These are phyloP conservation scores for Fusarium verticillioides DNA, from an alignment of 2,329 filamentous ascomycete genomes.

Conservation along the genomic window DNA sequence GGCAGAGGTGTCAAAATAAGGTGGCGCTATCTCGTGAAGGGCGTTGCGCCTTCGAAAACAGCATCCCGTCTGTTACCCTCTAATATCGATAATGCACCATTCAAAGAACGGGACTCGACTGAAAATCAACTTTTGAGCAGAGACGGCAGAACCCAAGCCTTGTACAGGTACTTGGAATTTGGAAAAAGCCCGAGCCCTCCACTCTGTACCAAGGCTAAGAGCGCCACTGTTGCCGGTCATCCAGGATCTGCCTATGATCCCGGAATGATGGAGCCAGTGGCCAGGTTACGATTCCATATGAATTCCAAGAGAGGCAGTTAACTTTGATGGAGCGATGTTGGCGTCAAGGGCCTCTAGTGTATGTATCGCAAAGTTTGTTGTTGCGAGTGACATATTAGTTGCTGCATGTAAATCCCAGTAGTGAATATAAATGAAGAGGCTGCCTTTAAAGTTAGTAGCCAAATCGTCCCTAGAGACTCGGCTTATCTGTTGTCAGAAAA, in stretches of 20 bases:
- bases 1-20: neutral
- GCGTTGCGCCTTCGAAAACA: constrained; percentile 14
- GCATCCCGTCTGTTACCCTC: neutral
- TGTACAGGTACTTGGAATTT: neutral
- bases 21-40: constrained; percentile 1
- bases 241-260: constrained; percentile 17
- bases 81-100: neutral
- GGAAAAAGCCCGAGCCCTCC: constrained; percentile 1
- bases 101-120: neutral
- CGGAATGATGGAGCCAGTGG: constrained; percentile 17
- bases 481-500: constrained; percentile 1
- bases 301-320: constrained; percentile 25
- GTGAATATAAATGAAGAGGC: neutral
- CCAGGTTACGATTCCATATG: constrained; percentile 13
- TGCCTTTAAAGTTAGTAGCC: neutral
- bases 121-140: neutral
- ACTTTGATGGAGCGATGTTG: constrained; percentile 1
- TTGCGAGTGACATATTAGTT: neutral
- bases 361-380: neutral
- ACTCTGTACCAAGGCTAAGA: neutral
- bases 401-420: neutral
- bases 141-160: neutral
- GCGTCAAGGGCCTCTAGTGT: neutral
- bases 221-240: constrained; percentile 32
- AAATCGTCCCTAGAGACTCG: neutral